Evolutionary conservation across 768 basidiomycete species (phyloP).

Genomic region (Rhodotorula taiwanensis): DNA sequence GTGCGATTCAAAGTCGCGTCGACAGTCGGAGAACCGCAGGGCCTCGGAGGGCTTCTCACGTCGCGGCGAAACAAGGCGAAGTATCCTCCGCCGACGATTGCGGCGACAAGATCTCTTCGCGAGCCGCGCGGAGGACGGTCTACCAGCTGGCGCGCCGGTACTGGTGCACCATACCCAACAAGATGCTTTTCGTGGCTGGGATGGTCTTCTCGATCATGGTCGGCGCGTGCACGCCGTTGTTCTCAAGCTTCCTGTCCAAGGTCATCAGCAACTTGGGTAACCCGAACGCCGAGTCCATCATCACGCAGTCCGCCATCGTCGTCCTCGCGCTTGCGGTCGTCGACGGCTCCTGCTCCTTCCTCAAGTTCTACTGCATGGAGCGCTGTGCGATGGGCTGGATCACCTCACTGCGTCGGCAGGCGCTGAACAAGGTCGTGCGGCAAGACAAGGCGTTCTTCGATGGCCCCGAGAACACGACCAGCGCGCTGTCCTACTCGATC

Average conservation of each 20-base stretch:
- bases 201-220: slow-evolving; percentile 61
- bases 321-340: slow-evolving; percentile 62
- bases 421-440: slow-evolving; percentile 56
- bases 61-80: not conserved
- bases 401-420: slow-evolving; percentile 55
- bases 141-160: slow-evolving; percentile 9
- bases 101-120: no score
- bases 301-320: slow-evolving; percentile 33
- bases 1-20: no score
- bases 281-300: slow-evolving; percentile 42
- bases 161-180: slow-evolving; percentile 52
- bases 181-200: slow-evolving; percentile 63
- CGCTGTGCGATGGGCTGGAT: slow-evolving; percentile 68
- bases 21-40: no score
- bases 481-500: slow-evolving; percentile 62
- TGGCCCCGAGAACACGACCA: slow-evolving; percentile 54
- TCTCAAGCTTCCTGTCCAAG: slow-evolving; percentile 78
- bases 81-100: not conserved
- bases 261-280: slow-evolving; percentile 54
- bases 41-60: no score
- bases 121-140: slow-evolving; percentile 6
- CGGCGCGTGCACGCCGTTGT: slow-evolving; percentile 82
- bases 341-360: slow-evolving; percentile 67
- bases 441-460: slow-evolving; percentile 92
- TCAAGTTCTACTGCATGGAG: slow-evolving; percentile 78